Evolutionary conservation across 2,329 filamentous ascomycete genomes (phyloP), one percentile per base, ranked within the genome.

Genomic region (Botrytis porri): DNA sequence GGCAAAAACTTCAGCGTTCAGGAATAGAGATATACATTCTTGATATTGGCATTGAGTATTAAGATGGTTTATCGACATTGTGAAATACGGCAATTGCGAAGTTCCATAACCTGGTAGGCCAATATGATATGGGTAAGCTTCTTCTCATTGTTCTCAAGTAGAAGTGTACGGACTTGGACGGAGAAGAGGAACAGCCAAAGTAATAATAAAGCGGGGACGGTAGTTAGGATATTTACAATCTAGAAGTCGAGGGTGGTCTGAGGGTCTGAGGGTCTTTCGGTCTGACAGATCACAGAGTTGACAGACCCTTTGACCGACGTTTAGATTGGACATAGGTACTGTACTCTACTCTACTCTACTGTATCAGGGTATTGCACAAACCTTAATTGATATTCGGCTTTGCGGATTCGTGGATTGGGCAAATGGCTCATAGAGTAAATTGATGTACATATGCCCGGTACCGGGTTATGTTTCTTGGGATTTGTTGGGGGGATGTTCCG

Each of bases 21-120:
- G 76, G 77, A 78, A 77, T 78, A 79, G 76, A 78, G 59, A 59
- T 54, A 70, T 60, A 70, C 32, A 35, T 72, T 72, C 70, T 72
- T 72, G 62, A 72, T 41, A 61, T 69, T 41, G 39, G 35, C 3
- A 32, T 14, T 32, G 9, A 32, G 29, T 7, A 51, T 6, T 14
- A 16, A 22, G 39, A 20, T 25, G n/a, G n/a, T 37, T 8, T 35
- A 14, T n/a, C n/a, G 8, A 37, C n/a, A 43, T 57, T 57, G 37
- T 69, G 65, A 32, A 32, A 39, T 14, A 57, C n/a, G 45, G 22
- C 8, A 48, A 48, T 48, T 48, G 45, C 22, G 25, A 3, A 62
- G 25, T 29, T 45, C 7, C 20, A 20, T 45, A 45, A 20, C 20
- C 18, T 45, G 43, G 18, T 22, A 22, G 43, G 43, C 18, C 43